Conservation (phyloP, 352 stramenopile genomes). For the Phytophthora fragariaefolia region DNA sequence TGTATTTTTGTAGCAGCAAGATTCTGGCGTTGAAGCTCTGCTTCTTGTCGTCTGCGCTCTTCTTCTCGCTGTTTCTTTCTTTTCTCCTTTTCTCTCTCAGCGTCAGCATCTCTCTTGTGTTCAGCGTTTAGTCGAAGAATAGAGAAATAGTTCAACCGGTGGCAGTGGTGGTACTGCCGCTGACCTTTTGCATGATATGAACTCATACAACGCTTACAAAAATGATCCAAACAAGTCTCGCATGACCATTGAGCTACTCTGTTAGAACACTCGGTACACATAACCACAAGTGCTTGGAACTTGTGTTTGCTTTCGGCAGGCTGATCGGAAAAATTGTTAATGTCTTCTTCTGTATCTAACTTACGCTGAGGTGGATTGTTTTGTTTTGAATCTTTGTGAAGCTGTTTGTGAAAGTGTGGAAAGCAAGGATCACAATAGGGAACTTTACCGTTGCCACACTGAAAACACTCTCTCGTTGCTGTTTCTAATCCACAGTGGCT, state of each 20-base stretch:
- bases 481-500: conserved; percentile 62
- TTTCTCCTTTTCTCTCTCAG: conserved; percentile 44
- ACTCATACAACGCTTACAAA: conserved; percentile 75
- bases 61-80: conserved; percentile 34
- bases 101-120: conserved; percentile 39
- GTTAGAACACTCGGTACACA: conserved; percentile 64
- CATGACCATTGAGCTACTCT: conserved; percentile 74
- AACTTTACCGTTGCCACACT: conserved; percentile 70
- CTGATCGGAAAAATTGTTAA: neutral
- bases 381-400: neutral
- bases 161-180: conserved; percentile 57
- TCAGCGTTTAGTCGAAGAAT: conserved; percentile 60
- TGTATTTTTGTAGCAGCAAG: conserved; percentile 54
- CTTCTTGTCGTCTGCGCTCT: conserved; percentile 28
- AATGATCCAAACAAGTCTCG: conserved; percentile 64
- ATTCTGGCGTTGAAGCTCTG: conserved; percentile 23
- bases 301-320: conserved; percentile 32
- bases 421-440: conserved; percentile 78
- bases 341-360: neutral
- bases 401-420: conserved; percentile 49
- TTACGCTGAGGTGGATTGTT: neutral
- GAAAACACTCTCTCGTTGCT: conserved; percentile 65
- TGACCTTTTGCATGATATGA: conserved; percentile 62
- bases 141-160: conserved; percentile 74
- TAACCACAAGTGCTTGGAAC: conserved; percentile 62